Evolutionary conservation across 176 grass and related monocot species (phyloP).

Genomic region (sorghum (Sorghum bicolor)): DNA sequence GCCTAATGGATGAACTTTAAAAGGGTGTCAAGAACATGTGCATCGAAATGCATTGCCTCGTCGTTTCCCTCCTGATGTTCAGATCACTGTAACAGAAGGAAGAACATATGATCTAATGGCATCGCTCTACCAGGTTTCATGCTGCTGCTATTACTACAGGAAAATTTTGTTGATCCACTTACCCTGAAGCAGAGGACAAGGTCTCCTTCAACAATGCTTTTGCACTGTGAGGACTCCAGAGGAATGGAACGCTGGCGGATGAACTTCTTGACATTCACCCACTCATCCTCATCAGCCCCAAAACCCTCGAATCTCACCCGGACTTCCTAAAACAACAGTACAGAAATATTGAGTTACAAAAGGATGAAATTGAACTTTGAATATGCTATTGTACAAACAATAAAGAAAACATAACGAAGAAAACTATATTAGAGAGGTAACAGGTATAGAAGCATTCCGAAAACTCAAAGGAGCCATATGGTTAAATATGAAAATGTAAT

Average conservation of each 20-base stretch:
- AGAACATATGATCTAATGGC: background rate
- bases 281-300: constrained; percentile 93
- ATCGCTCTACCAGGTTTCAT: background rate
- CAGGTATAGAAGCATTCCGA: constrained; percentile 2
- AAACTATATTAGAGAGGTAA: constrained; percentile 8
- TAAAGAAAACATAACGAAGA: background rate
- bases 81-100: constrained; percentile 1
- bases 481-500: background rate
- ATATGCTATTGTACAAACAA: background rate
- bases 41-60: constrained; percentile 77
- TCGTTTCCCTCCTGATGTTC: constrained; percentile 62
- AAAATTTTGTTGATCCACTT: background rate
- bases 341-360: constrained; percentile 8
- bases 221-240: constrained; percentile 74
- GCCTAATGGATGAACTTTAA: background rate
- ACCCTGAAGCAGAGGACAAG: constrained; percentile 92
- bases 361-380: background rate
- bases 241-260: constrained; percentile 88
- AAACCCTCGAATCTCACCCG: constrained; percentile 83
- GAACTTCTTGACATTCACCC: constrained; percentile 78
- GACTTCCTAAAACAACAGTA: constrained; percentile 68
- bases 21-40: background rate
- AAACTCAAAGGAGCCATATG: constrained; percentile 4
- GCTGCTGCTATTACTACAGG: background rate
- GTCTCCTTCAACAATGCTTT: constrained; percentile 54